A percentile compares a stretch with the other conserved stretches of the same genome.
phyloP scores from a whole-genome alignment of 1,284 basidiomycete genomes.

The Cutaneotrichosporon dermatis region DNA sequence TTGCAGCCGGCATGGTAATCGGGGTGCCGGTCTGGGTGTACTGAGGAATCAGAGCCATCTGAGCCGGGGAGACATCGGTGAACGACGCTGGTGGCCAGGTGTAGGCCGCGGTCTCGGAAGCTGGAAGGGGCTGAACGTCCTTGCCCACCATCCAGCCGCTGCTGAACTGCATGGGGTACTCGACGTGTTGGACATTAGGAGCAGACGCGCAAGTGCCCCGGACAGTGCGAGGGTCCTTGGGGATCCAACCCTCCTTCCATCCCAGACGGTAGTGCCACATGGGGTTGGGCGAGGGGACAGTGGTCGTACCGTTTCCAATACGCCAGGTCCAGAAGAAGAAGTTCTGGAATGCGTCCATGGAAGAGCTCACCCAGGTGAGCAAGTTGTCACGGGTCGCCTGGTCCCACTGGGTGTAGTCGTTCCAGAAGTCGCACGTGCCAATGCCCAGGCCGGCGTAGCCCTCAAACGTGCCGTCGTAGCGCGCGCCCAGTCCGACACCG shows the following conservation, averaged over 20 bases:
- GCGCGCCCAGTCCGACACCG: slow-evolving; percentile 62
- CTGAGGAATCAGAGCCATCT: slow-evolving; percentile 46
- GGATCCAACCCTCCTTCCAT: slow-evolving; percentile 79
- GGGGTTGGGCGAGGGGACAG: slow-evolving; percentile 60
- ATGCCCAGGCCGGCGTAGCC: slow-evolving; percentile 21
- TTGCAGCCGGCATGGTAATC: slow-evolving; percentile 43
- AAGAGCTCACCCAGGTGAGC: slow-evolving; percentile 59
- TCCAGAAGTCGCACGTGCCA: slow-evolving; percentile 60
- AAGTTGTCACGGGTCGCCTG: slow-evolving; percentile 59
- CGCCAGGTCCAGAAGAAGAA: slow-evolving; percentile 99
- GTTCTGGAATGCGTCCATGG: slow-evolving; percentile 82
- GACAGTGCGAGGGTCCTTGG: slow-evolving; percentile 69
- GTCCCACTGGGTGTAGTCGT: slow-evolving; percentile 64
- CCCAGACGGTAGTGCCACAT: slow-evolving; percentile 87
- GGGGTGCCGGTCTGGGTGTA: slow-evolving; percentile 49
- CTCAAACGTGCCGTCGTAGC: slow-evolving; percentile 51
- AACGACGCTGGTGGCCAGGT: slow-evolving; percentile 46
- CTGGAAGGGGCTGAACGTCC: slow-evolving; percentile 52
- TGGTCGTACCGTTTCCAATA: slow-evolving; percentile 51
- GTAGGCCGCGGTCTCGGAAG: slow-evolving; percentile 56
- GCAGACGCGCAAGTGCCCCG: slow-evolving; percentile 54
- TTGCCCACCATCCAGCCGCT: slow-evolving; percentile 49
- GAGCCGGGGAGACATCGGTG: slow-evolving; percentile 33
- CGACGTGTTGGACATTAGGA: neutral
- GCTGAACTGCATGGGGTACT: slow-evolving; percentile 57